These are phyloP conservation scores for Gloeopeniophorella convolvens DNA, from an alignment of 768 basidiomycete species.

Conservation along the genomic window DNA sequence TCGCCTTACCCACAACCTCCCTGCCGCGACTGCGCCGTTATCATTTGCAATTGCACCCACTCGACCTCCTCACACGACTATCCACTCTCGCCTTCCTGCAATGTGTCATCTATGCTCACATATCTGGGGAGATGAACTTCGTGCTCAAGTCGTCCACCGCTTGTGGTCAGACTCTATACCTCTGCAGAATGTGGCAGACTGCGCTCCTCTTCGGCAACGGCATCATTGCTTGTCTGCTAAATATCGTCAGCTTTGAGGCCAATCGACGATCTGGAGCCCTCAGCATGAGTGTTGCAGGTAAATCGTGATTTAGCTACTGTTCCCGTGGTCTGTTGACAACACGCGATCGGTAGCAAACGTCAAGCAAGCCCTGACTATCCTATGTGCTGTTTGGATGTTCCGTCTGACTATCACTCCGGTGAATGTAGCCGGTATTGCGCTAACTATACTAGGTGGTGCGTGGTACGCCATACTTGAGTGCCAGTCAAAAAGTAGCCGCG, in stretches of 20 bases:
- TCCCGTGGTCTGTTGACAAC: background rate
- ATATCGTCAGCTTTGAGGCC: slow-evolving; percentile 93
- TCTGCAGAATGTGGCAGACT: background rate
- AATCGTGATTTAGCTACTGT: slow-evolving; percentile 23
- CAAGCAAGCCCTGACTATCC: slow-evolving; percentile 88
- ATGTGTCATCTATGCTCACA: slow-evolving; percentile 69
- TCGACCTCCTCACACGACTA: slow-evolving; percentile 86
- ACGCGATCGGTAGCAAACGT: slow-evolving; percentile 59
- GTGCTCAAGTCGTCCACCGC: slow-evolving; percentile 36
- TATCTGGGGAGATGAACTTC: slow-evolving; percentile 71
- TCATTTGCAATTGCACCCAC: slow-evolving; percentile 51
- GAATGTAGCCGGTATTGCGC: slow-evolving; percentile 76
- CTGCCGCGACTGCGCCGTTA: slow-evolving; percentile 23
- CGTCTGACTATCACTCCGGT: slow-evolving; percentile 69
- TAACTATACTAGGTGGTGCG: slow-evolving; percentile 84
- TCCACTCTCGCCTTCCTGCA: slow-evolving; percentile 89
- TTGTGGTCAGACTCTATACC: slow-evolving; percentile 34
- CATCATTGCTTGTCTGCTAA: slow-evolving; percentile 82
- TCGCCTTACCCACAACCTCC: slow-evolving; percentile 20
- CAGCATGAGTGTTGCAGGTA: slow-evolving; percentile 87
- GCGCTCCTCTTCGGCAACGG: slow-evolving; percentile 69
- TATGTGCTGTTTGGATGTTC: slow-evolving; percentile 80
- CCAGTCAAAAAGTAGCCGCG: slow-evolving; percentile 15
- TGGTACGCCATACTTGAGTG: slow-evolving; percentile 69
- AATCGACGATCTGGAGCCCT: slow-evolving; percentile 87